Evolutionary conservation across 768 basidiomycete genomes (phyloP), one percentile per base, ranked within the genome.

Genomic region (Boletus reticuloceps): DNA sequence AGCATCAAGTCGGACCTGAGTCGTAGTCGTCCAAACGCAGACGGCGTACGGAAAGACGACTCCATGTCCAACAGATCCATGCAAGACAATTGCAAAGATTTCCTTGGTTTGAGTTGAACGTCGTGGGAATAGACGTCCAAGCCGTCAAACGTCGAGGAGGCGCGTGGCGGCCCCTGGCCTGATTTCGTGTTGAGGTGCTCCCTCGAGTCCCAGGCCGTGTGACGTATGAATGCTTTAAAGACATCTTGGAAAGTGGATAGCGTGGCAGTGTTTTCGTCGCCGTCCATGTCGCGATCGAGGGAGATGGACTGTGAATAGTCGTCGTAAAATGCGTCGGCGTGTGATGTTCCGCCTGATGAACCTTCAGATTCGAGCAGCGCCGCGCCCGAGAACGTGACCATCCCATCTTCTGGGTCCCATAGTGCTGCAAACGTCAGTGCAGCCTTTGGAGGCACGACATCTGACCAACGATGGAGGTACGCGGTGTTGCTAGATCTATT

Each of bases 371-470:
- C 72, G 29, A 81, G 68, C 36, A 84, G 74, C 47, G 73, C 68
- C 27, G 79, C 75, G 27, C 77, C 79, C 1, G 82, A 82, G 63
- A 85, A 84, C 32, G 78, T 77, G 55, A 84, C 74, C 59, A 84
- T 75, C 34, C 81, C 84, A 7, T 82, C 78, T 1, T 79, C 77
- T 2, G 79, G 78, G 55, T 83, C 82, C 79, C 80, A 86, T 32
- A 84, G 65, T 7, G 82, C 81, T 5, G 81, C 84, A 59, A 86
- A 86, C 3, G 78, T 82, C 56, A 85, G 70, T 3, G 77, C 82
- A 27, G 79, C 71, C 51, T 80, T 78, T 6, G 83, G 81, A 17
- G 82, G 82, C 7, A 82, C 72, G 44, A 83, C 68, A 29, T 83
- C 78, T 14, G 83, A 83, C 84, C 82, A 85, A 36, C 81, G 77